These are phyloP conservation scores for Lasiodiplodia sp. DNA, from an alignment of 2,329 filamentous ascomycete species.

Conservation along the genomic window DNA sequence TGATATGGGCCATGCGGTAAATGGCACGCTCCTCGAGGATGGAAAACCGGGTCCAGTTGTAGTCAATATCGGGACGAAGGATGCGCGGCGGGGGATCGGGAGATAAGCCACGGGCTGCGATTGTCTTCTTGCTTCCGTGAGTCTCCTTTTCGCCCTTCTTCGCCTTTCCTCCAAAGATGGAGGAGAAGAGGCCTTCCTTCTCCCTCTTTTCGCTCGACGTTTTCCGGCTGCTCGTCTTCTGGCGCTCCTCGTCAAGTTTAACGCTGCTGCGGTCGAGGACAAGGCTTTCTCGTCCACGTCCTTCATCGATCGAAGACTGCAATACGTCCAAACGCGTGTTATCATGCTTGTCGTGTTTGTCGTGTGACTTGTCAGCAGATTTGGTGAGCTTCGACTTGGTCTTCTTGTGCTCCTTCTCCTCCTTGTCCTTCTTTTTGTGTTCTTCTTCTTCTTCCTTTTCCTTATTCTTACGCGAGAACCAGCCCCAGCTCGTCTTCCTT, in stretches of 20 bases:
- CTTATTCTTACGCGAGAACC: slow-evolving; percentile 75
- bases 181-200: slow-evolving; percentile 92
- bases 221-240: slow-evolving; percentile 80
- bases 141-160: slow-evolving; percentile 83
- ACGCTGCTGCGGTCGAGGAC: slow-evolving; percentile 80
- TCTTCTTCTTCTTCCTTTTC: slow-evolving; percentile 73
- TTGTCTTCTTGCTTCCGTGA: slow-evolving; percentile 69
- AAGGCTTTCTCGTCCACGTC: slow-evolving; percentile 77
- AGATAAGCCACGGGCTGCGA: slow-evolving; percentile 75
- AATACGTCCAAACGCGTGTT: slow-evolving; percentile 84
- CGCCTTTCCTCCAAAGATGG: slow-evolving; percentile 88
- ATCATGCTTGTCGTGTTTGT: slow-evolving; percentile 65
- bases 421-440: slow-evolving; percentile 60
- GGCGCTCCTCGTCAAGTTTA: slow-evolving; percentile 81
- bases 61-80: slow-evolving; percentile 87
- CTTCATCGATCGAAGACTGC: slow-evolving; percentile 82
- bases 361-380: slow-evolving; percentile 39
- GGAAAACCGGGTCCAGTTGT: slow-evolving; percentile 94
- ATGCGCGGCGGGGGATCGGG: slow-evolving; percentile 76
- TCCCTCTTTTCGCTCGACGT: slow-evolving; percentile 78
- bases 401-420: slow-evolving; percentile 54
- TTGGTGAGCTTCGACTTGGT: slow-evolving; percentile 72
- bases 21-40: slow-evolving; percentile 96
- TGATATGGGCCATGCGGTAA: slow-evolving; percentile 98
- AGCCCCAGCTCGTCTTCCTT: slow-evolving; percentile 85